Percentiles rank a stretch among this genome's conserved stretches.
Evolutionary conservation across 208 protist species (phyloP).

Genomic region (Leishmania aethiopica): DNA sequence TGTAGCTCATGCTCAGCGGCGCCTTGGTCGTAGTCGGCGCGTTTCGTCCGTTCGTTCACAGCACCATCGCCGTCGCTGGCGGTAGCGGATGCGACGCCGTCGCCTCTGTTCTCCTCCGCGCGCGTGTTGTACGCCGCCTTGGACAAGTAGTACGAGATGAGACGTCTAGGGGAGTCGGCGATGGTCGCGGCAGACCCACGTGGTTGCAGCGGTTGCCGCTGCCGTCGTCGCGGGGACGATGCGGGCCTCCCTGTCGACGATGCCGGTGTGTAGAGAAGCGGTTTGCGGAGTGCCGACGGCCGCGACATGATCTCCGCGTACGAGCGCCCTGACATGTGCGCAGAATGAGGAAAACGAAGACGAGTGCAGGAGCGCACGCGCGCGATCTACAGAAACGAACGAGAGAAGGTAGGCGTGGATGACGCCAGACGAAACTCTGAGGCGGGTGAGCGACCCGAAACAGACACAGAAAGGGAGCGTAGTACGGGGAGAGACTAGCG

Average conservation of each 20-base stretch:
- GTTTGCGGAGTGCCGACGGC: conserved; percentile 9
- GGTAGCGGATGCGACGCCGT: background rate
- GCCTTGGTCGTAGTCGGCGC: background rate
- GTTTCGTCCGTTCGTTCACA: background rate
- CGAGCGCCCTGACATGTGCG: conserved; percentile 14
- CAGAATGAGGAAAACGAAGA: background rate
- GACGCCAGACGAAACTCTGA: background rate
- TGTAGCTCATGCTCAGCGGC: background rate
- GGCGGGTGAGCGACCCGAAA: background rate
- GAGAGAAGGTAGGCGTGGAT: background rate
- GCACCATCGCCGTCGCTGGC: background rate
- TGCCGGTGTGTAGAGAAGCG: conserved; percentile 8
- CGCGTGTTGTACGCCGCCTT: conserved; percentile 32
- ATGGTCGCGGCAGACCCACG: conserved; percentile 7
- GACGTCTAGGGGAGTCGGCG: conserved; percentile 23
- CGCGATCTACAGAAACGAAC: background rate
- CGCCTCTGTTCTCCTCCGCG: background rate
- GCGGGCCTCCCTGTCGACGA: background rate
- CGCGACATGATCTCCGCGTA: conserved; percentile 19
- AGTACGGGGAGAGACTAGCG: background rate
- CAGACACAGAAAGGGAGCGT: background rate
- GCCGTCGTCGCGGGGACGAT: background rate
- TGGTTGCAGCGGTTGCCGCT: background rate
- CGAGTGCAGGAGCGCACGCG: background rate
- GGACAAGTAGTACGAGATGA: conserved; percentile 37